These are phyloP conservation scores for Protomyces inundatus DNA, from an alignment of 1,139 yeast genomes.

Conservation along the genomic window DNA sequence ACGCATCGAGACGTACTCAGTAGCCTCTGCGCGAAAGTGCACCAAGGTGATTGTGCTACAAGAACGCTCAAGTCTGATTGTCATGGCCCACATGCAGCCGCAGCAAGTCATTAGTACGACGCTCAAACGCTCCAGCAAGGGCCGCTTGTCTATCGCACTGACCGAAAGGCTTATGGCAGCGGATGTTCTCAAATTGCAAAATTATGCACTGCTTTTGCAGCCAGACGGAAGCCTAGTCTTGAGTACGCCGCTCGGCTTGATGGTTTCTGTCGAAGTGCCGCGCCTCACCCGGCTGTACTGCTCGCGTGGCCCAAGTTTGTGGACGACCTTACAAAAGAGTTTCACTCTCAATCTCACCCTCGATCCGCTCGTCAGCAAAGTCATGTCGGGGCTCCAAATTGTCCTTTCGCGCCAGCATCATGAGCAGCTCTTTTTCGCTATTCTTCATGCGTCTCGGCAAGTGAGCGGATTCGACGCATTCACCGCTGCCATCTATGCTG, in stretches of 20 bases:
- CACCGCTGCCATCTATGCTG: not conserved
- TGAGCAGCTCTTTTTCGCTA: not conserved
- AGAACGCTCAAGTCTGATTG: not conserved
- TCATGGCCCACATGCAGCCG: not conserved
- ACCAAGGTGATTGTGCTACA: not conserved
- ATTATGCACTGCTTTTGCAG: not conserved
- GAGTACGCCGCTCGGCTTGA: not conserved
- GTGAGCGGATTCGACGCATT: not conserved
- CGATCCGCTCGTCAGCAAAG: not conserved
- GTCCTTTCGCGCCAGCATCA: not conserved
- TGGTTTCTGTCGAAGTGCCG: not conserved
- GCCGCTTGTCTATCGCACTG: not conserved
- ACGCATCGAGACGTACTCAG: constrained; percentile 45
- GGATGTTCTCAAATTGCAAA: not conserved
- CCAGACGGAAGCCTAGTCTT: not conserved
- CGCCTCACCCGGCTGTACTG: not conserved
- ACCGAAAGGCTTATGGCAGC: not conserved
- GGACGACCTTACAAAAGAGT: not conserved
- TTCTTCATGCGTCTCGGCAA: not conserved
- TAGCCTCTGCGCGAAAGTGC: constrained; percentile 32
- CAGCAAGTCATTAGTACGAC: not conserved
- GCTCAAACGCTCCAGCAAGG: not conserved
- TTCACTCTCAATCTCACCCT: not conserved
- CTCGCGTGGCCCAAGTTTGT: not conserved
- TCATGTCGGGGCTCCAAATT: not conserved